These are phyloP conservation scores for Penicillium sp. DNA, from an alignment of 2,329 filamentous ascomycete genomes.

Conservation along the genomic window DNA sequence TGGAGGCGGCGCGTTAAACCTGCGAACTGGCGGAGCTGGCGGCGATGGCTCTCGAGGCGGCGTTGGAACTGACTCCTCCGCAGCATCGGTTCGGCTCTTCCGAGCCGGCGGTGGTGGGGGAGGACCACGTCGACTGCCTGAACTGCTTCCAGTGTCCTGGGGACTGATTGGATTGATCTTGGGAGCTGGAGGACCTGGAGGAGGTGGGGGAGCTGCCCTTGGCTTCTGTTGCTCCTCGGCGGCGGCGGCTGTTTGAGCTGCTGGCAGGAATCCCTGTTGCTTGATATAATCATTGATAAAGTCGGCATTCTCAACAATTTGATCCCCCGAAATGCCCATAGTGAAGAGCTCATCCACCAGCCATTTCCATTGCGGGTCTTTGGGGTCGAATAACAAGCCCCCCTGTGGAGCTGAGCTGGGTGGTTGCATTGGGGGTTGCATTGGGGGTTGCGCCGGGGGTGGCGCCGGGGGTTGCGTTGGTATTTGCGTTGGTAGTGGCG, in stretches of 20 bases:
- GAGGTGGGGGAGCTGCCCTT: conserved; percentile 62
- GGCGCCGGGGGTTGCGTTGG: neutral
- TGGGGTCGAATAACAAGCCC: conserved; percentile 57
- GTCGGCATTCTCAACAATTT: conserved; percentile 66
- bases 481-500: conserved; percentile 25
- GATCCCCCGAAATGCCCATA: conserved; percentile 69
- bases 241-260: conserved; percentile 21
- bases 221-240: conserved; percentile 49
- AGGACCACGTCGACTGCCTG: conserved; percentile 56
- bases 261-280: conserved; percentile 54
- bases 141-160: conserved; percentile 60
- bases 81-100: conserved; percentile 47
- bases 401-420: conserved; percentile 29
- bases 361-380: conserved; percentile 62
- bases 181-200: conserved; percentile 56
- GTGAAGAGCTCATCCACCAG: conserved; percentile 61
- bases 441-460: conserved; percentile 7
- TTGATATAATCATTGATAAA: conserved; percentile 69
- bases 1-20: conserved; percentile 83
- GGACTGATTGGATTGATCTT: conserved; percentile 55
- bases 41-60: conserved; percentile 72
- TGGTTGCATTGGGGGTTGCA: conserved; percentile 25
- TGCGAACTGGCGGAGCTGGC: conserved; percentile 52
- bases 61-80: conserved; percentile 58
- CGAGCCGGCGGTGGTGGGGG: conserved; percentile 59